phyloP scores from a whole-genome alignment of 2,329 filamentous ascomycete genomes.

The Pseudopyrenochaeta lycopersici region DNA sequence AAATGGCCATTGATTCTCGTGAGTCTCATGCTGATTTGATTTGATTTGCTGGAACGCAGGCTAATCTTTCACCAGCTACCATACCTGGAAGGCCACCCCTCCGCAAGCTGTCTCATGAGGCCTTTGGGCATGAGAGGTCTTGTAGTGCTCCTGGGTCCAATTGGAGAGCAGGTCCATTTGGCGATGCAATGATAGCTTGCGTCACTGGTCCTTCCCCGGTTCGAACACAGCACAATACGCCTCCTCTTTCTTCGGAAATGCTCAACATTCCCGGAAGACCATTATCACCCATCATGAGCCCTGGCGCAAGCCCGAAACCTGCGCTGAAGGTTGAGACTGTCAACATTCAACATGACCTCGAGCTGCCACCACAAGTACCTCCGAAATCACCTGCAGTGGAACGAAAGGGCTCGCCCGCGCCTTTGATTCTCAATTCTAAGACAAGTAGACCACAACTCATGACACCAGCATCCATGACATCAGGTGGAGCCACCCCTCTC shows the following conservation, averaged over 20 bases:
- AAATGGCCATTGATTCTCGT: conserved; percentile 52
- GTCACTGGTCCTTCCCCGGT: conserved; percentile 47
- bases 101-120: conserved; percentile 43
- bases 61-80: conserved; percentile 43
- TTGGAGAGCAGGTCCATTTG: conserved; percentile 51
- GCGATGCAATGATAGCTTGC: conserved; percentile 51
- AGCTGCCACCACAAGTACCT: conserved; percentile 46
- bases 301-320: conserved; percentile 38
- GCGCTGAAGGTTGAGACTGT: conserved; percentile 44
- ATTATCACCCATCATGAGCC: conserved; percentile 46
- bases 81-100: conserved; percentile 53
- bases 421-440: conserved; percentile 42
- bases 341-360: conserved; percentile 24
- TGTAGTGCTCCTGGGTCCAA: conserved; percentile 49
- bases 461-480: conserved; percentile 38
- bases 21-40: conserved; percentile 21
- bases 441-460: conserved; percentile 42
- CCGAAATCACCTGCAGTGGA: conserved; percentile 48
- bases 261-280: conserved; percentile 19
- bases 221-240: conserved; percentile 23
- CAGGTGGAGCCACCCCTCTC: conserved; percentile 33
- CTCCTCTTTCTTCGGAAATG: conserved; percentile 23
- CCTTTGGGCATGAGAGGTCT: conserved; percentile 49
- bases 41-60: neutral
- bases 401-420: conserved; percentile 45